Evolutionary conservation across 345 rosid genomes (phyloP).

Genomic region (Turnera subulata): DNA sequence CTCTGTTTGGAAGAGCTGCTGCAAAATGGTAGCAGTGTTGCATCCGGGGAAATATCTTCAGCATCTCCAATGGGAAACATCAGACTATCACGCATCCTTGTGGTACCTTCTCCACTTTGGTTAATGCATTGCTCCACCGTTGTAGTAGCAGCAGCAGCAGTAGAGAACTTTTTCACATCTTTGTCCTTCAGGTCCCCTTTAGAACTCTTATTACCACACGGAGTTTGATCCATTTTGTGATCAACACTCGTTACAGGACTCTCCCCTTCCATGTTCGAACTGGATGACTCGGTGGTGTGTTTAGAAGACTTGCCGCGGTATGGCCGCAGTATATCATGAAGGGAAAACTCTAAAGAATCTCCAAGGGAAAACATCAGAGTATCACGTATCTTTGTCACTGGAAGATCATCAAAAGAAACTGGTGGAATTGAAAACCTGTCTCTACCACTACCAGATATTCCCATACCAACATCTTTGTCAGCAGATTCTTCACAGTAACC

Average conservation of each 20-base stretch:
- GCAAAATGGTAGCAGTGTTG: slow-evolving; percentile 13
- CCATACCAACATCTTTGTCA: background rate
- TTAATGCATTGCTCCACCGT: background rate
- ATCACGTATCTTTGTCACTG: slow-evolving; percentile 31
- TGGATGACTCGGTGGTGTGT: background rate
- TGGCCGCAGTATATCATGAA: slow-evolving; percentile 17
- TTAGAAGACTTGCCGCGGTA: slow-evolving; percentile 1
- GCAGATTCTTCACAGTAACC: slow-evolving; percentile 15
- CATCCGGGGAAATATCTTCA: slow-evolving; percentile 11
- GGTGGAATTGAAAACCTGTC: slow-evolving; percentile 6
- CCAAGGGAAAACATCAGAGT: slow-evolving; percentile 17
- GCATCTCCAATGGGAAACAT: slow-evolving; percentile 17
- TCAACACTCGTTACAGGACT: background rate
- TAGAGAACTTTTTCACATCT: background rate
- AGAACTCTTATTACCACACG: slow-evolving; percentile 6
- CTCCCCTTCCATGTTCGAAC: background rate
- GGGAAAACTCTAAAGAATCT: slow-evolving; percentile 12
- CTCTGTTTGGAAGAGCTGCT: slow-evolving; percentile 1
- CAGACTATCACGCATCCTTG: slow-evolving; percentile 30
- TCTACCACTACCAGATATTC: slow-evolving; percentile 5
- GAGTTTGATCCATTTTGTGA: background rate
- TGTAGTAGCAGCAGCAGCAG: slow-evolving; percentile 1
- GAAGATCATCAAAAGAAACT: slow-evolving; percentile 27
- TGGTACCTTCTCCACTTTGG: slow-evolving; percentile 16
- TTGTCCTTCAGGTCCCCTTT: slow-evolving; percentile 5